Percentiles rank a stretch among this genome's conserved stretches.
phyloP scores from a whole-genome alignment of 352 stramenopile species.

The Achlya hypogyna region DNA sequence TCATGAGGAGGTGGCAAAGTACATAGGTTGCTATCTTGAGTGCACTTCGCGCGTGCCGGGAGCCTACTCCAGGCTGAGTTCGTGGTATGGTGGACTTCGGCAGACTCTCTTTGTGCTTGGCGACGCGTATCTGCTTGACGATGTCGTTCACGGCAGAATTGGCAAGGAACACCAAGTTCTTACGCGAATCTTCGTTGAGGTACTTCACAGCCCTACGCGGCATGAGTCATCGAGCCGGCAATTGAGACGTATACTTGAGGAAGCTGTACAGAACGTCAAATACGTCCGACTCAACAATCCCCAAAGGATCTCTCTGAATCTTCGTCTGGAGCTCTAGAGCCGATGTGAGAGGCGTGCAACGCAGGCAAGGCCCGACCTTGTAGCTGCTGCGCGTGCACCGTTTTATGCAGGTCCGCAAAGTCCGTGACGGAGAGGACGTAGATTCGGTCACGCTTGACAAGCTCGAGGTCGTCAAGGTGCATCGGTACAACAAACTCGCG shows the following conservation, averaged over 20 bases:
- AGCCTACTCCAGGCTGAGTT: background rate
- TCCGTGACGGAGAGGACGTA: slow-evolving; percentile 52
- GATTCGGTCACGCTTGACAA: slow-evolving; percentile 53
- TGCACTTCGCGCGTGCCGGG: slow-evolving; percentile 6
- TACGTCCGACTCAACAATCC: slow-evolving; percentile 46
- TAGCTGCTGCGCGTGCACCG: slow-evolving; percentile 23
- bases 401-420: slow-evolving; percentile 40
- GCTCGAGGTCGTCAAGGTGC: slow-evolving; percentile 62
- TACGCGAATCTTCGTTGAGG: slow-evolving; percentile 47
- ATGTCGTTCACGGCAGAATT: slow-evolving; percentile 6
- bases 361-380: too few species aligned
- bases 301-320: slow-evolving; percentile 26
- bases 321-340: slow-evolving; percentile 5
- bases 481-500: slow-evolving; percentile 69
- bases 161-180: slow-evolving; percentile 25
- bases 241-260: slow-evolving; percentile 34
- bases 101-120: slow-evolving; percentile 26
- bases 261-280: slow-evolving; percentile 70
- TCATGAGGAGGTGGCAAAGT: slow-evolving; percentile 38
- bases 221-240: background rate
- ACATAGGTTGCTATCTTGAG: slow-evolving; percentile 48
- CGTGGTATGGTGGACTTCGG: too few species aligned
- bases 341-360: too few species aligned
- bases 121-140: background rate
- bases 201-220: slow-evolving; percentile 35